Base-by-base conservation (phyloP, 1,284 basidiomycete species). In the Austropuccinia psidii region DNA sequence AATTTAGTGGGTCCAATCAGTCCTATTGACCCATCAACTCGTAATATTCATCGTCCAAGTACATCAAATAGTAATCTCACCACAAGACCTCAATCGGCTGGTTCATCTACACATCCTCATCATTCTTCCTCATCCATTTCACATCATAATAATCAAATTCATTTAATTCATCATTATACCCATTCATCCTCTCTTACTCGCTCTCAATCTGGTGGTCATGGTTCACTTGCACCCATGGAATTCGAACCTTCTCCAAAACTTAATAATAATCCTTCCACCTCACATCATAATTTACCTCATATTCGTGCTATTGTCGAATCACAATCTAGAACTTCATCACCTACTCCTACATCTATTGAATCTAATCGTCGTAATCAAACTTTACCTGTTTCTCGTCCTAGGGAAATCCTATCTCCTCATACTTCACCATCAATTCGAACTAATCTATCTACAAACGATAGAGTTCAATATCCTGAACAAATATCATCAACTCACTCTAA, bases 161-260 rank as follows among this genome's bases (percentile, higher is more conserved):
- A 31, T n/a, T 19, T 33, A 19, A 43, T 15, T 37, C 67, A 69
- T 54, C 58, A 72, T 50, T 29, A 45, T 19, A n/a, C 57, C 31
- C 69, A 29, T 4, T 35, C 69, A 31, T 21, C 69, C 31, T 47
- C 69, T 4, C 47, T 72, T 31, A 50, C 61, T 50, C 69, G 69
- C n/a, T 58, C 57, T 41, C 69, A 72, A 66, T 77, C 69, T 41
- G 69, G 69, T 39, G 74, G 70, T 47, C 88, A 90, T 75, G 86
- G 88, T 0, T 88, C 86, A 1, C 83, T 93, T 24, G 90, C 89
- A 1, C 85, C 90, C 0, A 93, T 93, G 88, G 90, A 93, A 19
- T 85, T 90, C 5, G 90, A 92, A 73, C 84, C 87, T n/a, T 84
- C 84, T 13, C 75, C 74, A 74, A 55, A 50, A 57, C 55, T 58